phyloP scores from a whole-genome alignment of 495 filamentous ascomycete species.

The Cladorrhinum samala region DNA sequence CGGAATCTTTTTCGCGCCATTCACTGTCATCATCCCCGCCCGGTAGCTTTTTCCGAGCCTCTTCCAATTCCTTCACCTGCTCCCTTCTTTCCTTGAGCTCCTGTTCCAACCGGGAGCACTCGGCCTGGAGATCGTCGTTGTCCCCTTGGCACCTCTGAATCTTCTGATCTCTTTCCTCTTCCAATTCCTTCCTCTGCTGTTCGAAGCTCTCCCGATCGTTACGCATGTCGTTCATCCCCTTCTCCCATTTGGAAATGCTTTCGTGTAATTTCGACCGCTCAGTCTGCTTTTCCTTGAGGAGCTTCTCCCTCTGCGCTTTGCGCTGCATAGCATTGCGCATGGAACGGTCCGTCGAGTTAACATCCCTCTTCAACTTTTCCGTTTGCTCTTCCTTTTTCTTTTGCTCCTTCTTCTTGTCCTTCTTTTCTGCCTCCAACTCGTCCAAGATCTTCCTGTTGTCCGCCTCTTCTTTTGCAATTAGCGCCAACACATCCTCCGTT shows the following conservation, averaged over 20 bases:
- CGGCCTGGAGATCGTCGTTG: slow-evolving; percentile 25
- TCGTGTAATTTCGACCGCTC: slow-evolving; percentile 53
- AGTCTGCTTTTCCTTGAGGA: slow-evolving; percentile 64
- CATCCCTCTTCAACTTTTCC: slow-evolving; percentile 73
- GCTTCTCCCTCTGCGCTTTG: slow-evolving; percentile 73
- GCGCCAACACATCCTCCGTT: slow-evolving; percentile 51
- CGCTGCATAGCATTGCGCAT: slow-evolving; percentile 80
- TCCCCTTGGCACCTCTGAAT: slow-evolving; percentile 22
- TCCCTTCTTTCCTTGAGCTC: slow-evolving; percentile 46
- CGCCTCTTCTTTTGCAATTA: slow-evolving; percentile 57
- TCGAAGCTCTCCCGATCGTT: slow-evolving; percentile 36
- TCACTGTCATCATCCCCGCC: slow-evolving; percentile 50
- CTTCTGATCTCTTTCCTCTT: slow-evolving; percentile 36
- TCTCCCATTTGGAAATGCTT: slow-evolving; percentile 51
- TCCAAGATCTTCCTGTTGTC: slow-evolving; percentile 65
- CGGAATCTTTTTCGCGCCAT: slow-evolving; percentile 42
- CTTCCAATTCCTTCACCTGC: slow-evolving; percentile 47
- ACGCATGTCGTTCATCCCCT: slow-evolving; percentile 45
- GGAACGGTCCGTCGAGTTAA: slow-evolving; percentile 69
- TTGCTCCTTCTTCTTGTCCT: slow-evolving; percentile 64
- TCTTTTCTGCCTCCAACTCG: slow-evolving; percentile 64
- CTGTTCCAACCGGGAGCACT: slow-evolving; percentile 37
- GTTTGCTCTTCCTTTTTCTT: slow-evolving; percentile 83
- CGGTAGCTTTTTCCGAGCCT: slow-evolving; percentile 45
- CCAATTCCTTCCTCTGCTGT: slow-evolving; percentile 37